Base-by-base conservation (phyloP, 345 rosid species). In the Triadica sebifera region DNA sequence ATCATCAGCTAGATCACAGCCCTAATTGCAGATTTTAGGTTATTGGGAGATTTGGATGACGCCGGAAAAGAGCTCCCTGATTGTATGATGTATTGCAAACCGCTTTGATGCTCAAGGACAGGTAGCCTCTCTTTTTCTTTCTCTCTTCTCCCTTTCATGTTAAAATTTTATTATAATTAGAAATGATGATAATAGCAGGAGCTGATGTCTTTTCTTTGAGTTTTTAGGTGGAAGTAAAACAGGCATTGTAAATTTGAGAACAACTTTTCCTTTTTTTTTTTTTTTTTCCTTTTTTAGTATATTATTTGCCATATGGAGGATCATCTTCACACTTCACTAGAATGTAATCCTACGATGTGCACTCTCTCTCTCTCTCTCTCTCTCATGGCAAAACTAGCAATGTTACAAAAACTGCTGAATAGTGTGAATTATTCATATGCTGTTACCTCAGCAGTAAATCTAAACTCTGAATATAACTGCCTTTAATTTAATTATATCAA, bases 221-320 rank as follows among this genome's bases (percentile, higher is more conserved):
- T 73, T 59, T n/a, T 55, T 69, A 68, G 81, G 75, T 77, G 82
- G 82, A 80, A 76, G 81, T 84, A 71, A 58, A 79, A 76, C 76
- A 55, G 70, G 87, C 85, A 77, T n/a, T 87, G 85, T 89, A 87
- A 87, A 85, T 88, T 79, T 78, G 89, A 83, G 83, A 86, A 82
- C 78, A 82, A 74, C 84, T 71, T 52, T 70, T 29, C 34, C 34
- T 2, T 2, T 2, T 29, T 29, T 29, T 29, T 29, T 2, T 2
- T 70, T 74, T 50, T 67, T 75, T 74, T 71, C 67, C 39, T 65
- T 53, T 11, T 63, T 59, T 70, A 84, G 86, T 79, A 80, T 75
- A 79, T 77, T 75, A 69, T 34, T 74, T 29, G 74, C 50, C 52
- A 68, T 72, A 47, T 53, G 64, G 73, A 75, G 75, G 73, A 77